A percentile compares a stretch with the other conserved stretches of the same genome.
Conservation (phyloP, 108 stramenopile genomes). For the Nannochloropsis gaditana region DNA sequence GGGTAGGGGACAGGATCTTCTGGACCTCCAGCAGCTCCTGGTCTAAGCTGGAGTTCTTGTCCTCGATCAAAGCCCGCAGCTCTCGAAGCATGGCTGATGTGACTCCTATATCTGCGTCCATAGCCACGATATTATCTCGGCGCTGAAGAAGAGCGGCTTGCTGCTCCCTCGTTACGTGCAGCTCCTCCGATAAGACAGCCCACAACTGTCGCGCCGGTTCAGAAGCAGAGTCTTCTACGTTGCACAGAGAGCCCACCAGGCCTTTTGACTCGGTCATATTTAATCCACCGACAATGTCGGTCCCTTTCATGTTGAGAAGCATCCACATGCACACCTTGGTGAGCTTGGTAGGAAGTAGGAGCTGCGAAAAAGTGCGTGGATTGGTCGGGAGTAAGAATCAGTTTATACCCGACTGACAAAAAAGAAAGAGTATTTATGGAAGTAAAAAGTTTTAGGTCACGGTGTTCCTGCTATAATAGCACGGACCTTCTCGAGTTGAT, state of each 20-base stretch:
- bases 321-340: conserved; percentile 66
- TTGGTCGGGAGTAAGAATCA: conserved; percentile 18
- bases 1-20: conserved; percentile 68
- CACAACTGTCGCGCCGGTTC: conserved; percentile 61
- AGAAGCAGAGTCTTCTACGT: conserved; percentile 55
- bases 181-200: conserved; percentile 60
- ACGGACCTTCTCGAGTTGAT: conserved; percentile 16
- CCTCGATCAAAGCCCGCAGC: conserved; percentile 51
- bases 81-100: conserved; percentile 58
- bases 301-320: conserved; percentile 49
- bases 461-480: background rate
- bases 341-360: conserved; percentile 72
- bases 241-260: conserved; percentile 46
- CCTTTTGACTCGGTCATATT: background rate
- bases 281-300: background rate
- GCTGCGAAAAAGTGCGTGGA: conserved; percentile 56
- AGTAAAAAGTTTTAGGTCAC: background rate
- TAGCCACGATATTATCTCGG: conserved; percentile 43
- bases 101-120: conserved; percentile 60
- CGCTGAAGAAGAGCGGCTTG: conserved; percentile 56
- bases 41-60: conserved; percentile 64
- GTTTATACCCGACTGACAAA: background rate
- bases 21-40: conserved; percentile 71
- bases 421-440: background rate
- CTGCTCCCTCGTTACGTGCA: conserved; percentile 66